phyloP scores from a whole-genome alignment of 1,284 basidiomycete species.

The Cutaneotrichosporon mucoides region DNA sequence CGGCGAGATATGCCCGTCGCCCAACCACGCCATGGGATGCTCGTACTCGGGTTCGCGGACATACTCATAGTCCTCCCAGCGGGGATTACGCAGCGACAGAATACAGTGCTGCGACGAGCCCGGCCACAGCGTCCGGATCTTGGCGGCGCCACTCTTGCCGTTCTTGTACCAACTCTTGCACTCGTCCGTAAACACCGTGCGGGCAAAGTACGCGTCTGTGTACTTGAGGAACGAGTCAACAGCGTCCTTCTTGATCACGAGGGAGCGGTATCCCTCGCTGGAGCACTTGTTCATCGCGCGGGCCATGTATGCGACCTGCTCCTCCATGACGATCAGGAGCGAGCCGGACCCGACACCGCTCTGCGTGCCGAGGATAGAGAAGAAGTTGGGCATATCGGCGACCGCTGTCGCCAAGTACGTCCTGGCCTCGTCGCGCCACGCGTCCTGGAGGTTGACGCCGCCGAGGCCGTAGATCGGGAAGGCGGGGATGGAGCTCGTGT shows the following conservation, averaged over 20 bases:
- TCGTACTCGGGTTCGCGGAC: slow-evolving; percentile 10
- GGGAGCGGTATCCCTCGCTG: slow-evolving; percentile 15
- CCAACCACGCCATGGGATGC: slow-evolving; percentile 16
- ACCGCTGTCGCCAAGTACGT: slow-evolving; percentile 32
- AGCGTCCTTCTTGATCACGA: slow-evolving; percentile 26
- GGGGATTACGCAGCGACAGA: slow-evolving; percentile 26
- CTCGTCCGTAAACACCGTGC: slow-evolving; percentile 29
- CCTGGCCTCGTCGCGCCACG: slow-evolving; percentile 22
- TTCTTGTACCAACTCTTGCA: slow-evolving; percentile 33
- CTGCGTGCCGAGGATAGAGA: slow-evolving; percentile 11
- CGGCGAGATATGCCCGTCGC: slow-evolving; percentile 15
- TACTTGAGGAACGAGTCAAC: slow-evolving; percentile 35
- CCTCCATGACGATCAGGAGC: slow-evolving; percentile 23
- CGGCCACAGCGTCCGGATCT: slow-evolving; percentile 25
- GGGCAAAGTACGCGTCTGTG: slow-evolving; percentile 27
- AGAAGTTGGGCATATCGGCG: slow-evolving; percentile 36
- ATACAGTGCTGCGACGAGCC: slow-evolving; percentile 20
- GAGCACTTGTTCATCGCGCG: slow-evolving; percentile 16
- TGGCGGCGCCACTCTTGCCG: slow-evolving; percentile 12
- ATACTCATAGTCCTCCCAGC: slow-evolving; percentile 41
- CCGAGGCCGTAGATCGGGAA: slow-evolving; percentile 28
- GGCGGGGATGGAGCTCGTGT: slow-evolving; percentile 30
- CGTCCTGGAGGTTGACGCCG: slow-evolving; percentile 36
- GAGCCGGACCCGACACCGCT: slow-evolving; percentile 10
- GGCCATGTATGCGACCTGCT: slow-evolving; percentile 21